Conservation (phyloP, 306 rosid genomes). For the Ormosia semicastrata region DNA sequence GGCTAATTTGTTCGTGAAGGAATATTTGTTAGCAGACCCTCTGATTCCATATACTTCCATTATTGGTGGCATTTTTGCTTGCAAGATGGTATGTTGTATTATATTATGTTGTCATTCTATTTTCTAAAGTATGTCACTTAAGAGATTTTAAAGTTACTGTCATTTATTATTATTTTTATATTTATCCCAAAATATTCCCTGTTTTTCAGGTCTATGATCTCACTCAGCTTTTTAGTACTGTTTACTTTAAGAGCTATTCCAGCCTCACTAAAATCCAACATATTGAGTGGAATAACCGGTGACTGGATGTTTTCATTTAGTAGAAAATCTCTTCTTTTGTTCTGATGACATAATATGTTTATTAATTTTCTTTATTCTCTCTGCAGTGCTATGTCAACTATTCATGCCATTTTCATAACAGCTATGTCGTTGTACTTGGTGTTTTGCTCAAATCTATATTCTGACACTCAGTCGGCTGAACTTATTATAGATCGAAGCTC, state of each 20-base stretch:
- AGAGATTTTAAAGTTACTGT: neutral
- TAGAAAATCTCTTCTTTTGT: conserved; percentile 6
- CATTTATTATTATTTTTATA: conserved; percentile 2
- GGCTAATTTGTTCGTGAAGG: conserved; percentile 69
- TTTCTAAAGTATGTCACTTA: neutral
- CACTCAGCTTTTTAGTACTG: conserved; percentile 60
- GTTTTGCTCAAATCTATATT: conserved; percentile 74
- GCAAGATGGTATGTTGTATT: conserved; percentile 74
- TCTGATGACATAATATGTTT: conserved; percentile 10
- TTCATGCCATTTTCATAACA: conserved; percentile 85
- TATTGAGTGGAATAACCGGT: conserved; percentile 93
- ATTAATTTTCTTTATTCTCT: conserved; percentile 16
- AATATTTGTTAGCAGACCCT: conserved; percentile 62
- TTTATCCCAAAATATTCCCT: conserved; percentile 12
- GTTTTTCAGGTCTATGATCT: conserved; percentile 66
- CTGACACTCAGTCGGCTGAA: conserved; percentile 46
- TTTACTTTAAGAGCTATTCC: conserved; percentile 84
- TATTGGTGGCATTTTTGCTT: conserved; percentile 65
- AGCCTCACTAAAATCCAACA: conserved; percentile 72
- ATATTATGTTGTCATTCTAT: conserved; percentile 2
- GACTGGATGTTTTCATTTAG: conserved; percentile 21
- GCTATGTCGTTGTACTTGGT: conserved; percentile 74
- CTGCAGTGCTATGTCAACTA: conserved; percentile 81
- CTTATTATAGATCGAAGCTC: conserved; percentile 61
- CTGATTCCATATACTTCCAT: conserved; percentile 66